Conservation (phyloP, 108 stramenopile species). For the Conticribra weissflogii region DNA sequence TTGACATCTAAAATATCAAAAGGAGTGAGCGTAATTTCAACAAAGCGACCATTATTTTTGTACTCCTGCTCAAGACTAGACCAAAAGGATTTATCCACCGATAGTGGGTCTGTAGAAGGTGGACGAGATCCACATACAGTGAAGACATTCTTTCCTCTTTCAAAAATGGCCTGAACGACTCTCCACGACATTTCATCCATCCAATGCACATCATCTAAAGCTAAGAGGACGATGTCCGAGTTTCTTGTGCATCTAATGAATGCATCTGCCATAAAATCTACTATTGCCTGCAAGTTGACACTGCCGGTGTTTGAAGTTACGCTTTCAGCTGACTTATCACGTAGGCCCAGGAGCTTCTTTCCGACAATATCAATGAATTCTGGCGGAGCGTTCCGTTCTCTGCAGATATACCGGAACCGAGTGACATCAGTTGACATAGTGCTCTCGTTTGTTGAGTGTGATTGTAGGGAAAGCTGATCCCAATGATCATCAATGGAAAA, state of each 20-base stretch:
- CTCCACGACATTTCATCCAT: conserved; percentile 76
- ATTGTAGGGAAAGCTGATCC: conserved; percentile 48
- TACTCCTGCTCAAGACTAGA: conserved; percentile 34
- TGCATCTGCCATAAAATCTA: conserved; percentile 62
- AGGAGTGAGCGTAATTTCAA: conserved; percentile 48
- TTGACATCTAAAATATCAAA: conserved; percentile 54
- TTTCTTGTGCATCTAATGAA: conserved; percentile 61
- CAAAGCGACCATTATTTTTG: conserved; percentile 33
- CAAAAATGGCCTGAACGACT: conserved; percentile 55
- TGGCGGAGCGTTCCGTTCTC: conserved; percentile 58
- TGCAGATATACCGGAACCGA: conserved; percentile 52
- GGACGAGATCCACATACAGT: conserved; percentile 57
- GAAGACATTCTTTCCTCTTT: conserved; percentile 57
- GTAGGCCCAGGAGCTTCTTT: conserved; percentile 37
- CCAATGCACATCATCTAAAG: conserved; percentile 70
- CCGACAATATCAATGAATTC: conserved; percentile 68
- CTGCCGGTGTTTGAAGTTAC: conserved; percentile 14
- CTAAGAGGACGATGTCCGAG: conserved; percentile 57
- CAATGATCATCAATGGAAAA: conserved; percentile 37
- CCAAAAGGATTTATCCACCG: conserved; percentile 57
- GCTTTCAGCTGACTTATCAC: conserved; percentile 5
- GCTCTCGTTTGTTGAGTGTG: conserved; percentile 46
- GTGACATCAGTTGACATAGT: conserved; percentile 28
- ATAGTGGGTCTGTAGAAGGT: conserved; percentile 26
- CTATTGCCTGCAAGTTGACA: conserved; percentile 49